Percentiles rank a stretch among this genome's conserved stretches.
phyloP scores from a whole-genome alignment of 2,329 filamentous ascomycete species.

The Phymatotrichopsis omnivora region DNA sequence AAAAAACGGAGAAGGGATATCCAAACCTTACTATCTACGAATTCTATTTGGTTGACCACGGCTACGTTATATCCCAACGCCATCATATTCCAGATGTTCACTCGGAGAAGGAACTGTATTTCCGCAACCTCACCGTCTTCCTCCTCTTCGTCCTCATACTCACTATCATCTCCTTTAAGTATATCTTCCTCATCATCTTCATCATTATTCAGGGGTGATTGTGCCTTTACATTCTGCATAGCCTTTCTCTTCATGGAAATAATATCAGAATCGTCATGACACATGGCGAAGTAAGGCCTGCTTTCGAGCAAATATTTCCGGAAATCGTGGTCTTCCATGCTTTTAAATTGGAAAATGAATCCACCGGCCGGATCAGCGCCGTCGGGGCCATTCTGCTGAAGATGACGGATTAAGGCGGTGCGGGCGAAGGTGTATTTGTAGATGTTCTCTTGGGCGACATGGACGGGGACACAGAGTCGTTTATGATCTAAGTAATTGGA shows the following conservation, averaged over 20 bases:
- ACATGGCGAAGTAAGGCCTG: constrained; percentile 57
- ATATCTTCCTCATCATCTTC: too few relatives aligned
- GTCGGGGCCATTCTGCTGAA: constrained; percentile 35
- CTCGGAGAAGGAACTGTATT: not conserved
- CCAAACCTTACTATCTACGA: constrained; percentile 20
- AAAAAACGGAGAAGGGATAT: not conserved
- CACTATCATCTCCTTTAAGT: too few relatives aligned
- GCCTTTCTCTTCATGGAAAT: not conserved
- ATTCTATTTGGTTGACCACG: constrained; percentile 12
- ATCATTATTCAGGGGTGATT: too few relatives aligned
- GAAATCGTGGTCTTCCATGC: constrained; percentile 44
- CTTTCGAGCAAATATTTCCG: constrained; percentile 44
- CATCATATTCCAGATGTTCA: constrained; percentile 15
- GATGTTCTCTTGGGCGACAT: constrained; percentile 27
- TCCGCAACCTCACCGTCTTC: constrained; percentile 2
- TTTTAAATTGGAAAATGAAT: constrained; percentile 41
- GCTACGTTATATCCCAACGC: constrained; percentile 19
- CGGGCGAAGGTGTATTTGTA: constrained; percentile 53
- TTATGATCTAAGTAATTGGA: constrained; percentile 36
- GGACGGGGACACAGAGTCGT: constrained; percentile 46
- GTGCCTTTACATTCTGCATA: too few relatives aligned
- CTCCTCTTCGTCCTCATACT: not conserved
- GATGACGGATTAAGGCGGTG: constrained; percentile 54
- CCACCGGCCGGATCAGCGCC: constrained; percentile 27
- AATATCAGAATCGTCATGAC: constrained; percentile 48